Evolutionary conservation across 108 stramenopile genomes (phyloP).

Genomic region (Cylindrotheca fusiformis): DNA sequence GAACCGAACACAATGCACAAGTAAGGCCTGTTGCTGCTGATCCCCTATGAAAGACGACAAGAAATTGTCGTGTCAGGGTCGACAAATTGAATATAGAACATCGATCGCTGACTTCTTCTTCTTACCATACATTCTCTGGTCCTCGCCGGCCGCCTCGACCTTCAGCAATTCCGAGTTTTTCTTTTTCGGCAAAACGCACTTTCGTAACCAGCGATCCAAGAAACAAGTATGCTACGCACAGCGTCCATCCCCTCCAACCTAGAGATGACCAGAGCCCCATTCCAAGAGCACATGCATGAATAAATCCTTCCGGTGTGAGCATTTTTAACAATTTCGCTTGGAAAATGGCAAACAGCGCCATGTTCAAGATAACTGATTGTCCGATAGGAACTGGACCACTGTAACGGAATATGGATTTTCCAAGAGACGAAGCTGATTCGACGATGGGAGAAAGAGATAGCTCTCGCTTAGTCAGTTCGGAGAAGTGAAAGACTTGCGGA

Average conservation of each 20-base stretch:
- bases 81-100: neutral
- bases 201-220: conserved; percentile 84
- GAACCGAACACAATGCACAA: conserved; percentile 62
- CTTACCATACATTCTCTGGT: conserved; percentile 94
- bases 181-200: conserved; percentile 85
- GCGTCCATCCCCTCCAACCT: conserved; percentile 87
- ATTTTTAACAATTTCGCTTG: conserved; percentile 60
- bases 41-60: conserved; percentile 42
- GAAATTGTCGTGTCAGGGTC: neutral
- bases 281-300: conserved; percentile 76
- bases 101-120: neutral
- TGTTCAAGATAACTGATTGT: conserved; percentile 60
- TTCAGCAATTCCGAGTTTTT: conserved; percentile 90
- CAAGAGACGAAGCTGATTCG: neutral
- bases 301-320: conserved; percentile 74
- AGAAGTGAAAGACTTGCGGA: neutral
- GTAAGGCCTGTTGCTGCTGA: conserved; percentile 77
- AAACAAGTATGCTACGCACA: conserved; percentile 83
- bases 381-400: conserved; percentile 54
- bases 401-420: conserved; percentile 39
- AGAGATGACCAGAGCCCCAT: conserved; percentile 77
- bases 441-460: neutral
- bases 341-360: conserved; percentile 52
- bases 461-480: neutral
- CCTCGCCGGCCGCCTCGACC: conserved; percentile 88